Base-by-base conservation (phyloP, 805 yeast genomes). In the Ogataea nonfermentans region DNA sequence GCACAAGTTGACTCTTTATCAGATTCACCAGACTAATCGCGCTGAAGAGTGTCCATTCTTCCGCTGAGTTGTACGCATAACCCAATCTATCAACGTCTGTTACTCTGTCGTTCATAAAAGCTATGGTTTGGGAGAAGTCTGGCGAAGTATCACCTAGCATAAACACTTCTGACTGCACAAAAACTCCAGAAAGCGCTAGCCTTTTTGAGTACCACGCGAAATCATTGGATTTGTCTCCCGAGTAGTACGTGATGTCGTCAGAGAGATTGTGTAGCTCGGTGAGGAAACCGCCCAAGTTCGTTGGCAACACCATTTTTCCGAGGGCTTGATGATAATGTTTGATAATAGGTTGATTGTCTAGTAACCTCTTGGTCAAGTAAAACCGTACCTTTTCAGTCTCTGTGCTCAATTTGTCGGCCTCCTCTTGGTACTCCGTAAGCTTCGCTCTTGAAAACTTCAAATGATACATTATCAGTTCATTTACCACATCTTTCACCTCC, bases 131-230 rank as follows among this genome's bases (percentile, higher is more conserved):
- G 10, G 49, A 41, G 52, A 67, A 83, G 22, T 65, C 73, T 2
- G 57, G 53, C 14, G 91, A 79, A 15, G 67, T 68, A 60, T 91
- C 97, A 50, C 75, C 81, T 30, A 86, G 67, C 93, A 83, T 84
- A 65, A 76, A 87, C 46, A 87, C 65, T 60, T 91, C 97, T 27
- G 84, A 66, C 26, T 82, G 76, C 2, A 84, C 84, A 59, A 85
- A 87, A 2, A 84, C 73, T 2, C 84, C 70, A 16, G 85, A 74
- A 11, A 91, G 57, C 7, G 84, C 74, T 11, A 83, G 66, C 48
- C 99, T 70, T 56, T 89, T 85, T n/a, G 95, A 69, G 61, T 91
- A 91, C 99, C 99, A 91, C 3, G 87, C 83, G 58, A 84, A 81
- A 60, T 88, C 96, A 48, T 79, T 79, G 14, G 93, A 75, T 37